These are phyloP conservation scores for Ceratobasidium sp. DNA, from an alignment of 1,284 basidiomycete species.

Conservation along the genomic window DNA sequence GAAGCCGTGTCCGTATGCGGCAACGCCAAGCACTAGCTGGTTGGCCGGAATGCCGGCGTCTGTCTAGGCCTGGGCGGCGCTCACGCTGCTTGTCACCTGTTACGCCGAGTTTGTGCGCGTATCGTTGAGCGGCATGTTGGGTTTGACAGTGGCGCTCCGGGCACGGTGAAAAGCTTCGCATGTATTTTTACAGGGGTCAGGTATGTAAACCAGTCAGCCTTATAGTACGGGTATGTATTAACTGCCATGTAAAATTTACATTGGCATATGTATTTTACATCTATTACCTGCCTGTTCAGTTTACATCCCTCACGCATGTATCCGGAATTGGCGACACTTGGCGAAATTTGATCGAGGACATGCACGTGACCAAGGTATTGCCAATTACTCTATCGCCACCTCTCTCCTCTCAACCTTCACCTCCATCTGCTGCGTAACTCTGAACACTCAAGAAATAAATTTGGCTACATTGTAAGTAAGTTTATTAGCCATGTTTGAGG, in stretches of 20 bases:
- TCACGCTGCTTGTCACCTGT: constrained; percentile 39
- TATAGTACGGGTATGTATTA: too few species aligned
- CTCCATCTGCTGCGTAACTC: neutral
- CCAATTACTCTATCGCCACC: neutral
- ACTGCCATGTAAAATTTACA: too few species aligned
- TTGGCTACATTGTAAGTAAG: neutral
- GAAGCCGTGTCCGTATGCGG: constrained; percentile 53
- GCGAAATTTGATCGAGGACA: neutral
- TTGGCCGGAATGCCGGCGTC: constrained; percentile 63
- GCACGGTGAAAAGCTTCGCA: too few species aligned
- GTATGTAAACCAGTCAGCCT: too few species aligned
- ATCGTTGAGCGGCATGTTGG: too few species aligned
- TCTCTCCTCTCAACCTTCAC: neutral
- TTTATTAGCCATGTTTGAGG: too few species aligned
- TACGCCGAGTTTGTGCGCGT: constrained; percentile 54
- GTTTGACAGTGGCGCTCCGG: too few species aligned
- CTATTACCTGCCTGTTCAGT: too few species aligned
- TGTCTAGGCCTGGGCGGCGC: constrained; percentile 61
- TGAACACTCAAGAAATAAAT: neutral
- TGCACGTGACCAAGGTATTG: neutral
- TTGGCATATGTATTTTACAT: too few species aligned
- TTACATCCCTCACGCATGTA: too few species aligned
- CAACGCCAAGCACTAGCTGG: constrained; percentile 65
- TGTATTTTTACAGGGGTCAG: too few species aligned
- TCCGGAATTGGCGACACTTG: constrained; percentile 3